phyloP scores from a whole-genome alignment of 2,329 filamentous ascomycete genomes.

The Clarireedia paspali region DNA sequence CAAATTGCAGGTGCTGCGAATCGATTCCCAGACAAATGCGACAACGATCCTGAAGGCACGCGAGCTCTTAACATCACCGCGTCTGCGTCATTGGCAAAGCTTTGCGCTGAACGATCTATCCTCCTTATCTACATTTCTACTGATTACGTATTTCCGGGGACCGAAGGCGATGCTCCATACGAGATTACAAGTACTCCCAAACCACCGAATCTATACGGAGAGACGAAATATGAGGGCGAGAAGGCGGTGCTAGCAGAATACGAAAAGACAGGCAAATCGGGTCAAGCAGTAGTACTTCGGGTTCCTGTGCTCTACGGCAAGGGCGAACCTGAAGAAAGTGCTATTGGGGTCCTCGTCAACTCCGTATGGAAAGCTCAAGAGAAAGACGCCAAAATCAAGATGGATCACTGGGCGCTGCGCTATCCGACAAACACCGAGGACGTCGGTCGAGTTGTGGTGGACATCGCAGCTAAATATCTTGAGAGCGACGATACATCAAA shows the following conservation, averaged over 20 bases:
- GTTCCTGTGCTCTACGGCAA: constrained; percentile 81
- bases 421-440: constrained; percentile 90
- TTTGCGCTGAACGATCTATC: constrained; percentile 53
- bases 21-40: constrained; percentile 79
- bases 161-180: constrained; percentile 77
- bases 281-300: constrained; percentile 61
- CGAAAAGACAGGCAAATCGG: constrained; percentile 38
- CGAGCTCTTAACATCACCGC: constrained; percentile 67
- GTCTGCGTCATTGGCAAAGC: constrained; percentile 55
- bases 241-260: constrained; percentile 60
- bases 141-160: constrained; percentile 72
- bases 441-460: constrained; percentile 62
- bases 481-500: constrained; percentile 37
- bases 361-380: constrained; percentile 67
- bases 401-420: constrained; percentile 80
- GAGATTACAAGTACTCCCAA: constrained; percentile 52
- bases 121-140: constrained; percentile 74
- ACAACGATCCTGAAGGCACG: constrained; percentile 69
- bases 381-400: constrained; percentile 53
- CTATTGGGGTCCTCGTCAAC: constrained; percentile 75
- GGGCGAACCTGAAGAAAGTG: constrained; percentile 69
- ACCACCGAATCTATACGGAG: constrained; percentile 70
- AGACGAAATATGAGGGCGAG: constrained; percentile 66
- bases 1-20: constrained; percentile 65
- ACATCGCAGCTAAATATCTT: constrained; percentile 65